These are phyloP conservation scores for Penicillium brevicompactum DNA, from an alignment of 2,329 filamentous ascomycete genomes.

Conservation along the genomic window DNA sequence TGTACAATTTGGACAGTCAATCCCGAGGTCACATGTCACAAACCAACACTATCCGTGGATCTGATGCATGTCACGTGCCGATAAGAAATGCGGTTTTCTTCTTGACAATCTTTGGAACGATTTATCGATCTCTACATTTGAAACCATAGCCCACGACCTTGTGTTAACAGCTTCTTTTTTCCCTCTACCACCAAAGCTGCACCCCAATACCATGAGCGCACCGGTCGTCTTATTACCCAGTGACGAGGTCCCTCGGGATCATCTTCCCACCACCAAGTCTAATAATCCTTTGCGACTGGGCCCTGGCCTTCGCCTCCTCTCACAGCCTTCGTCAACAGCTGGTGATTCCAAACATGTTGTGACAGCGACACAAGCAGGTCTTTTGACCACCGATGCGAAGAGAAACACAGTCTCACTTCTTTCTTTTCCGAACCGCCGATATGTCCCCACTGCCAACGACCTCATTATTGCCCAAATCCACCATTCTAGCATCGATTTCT, in stretches of 20 bases:
- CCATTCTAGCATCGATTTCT: constrained; percentile 73
- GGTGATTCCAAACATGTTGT: constrained; percentile 54
- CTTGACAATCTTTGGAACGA: neutral
- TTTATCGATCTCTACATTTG: neutral
- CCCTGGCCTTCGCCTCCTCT: constrained; percentile 79
- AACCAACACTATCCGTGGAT: too few species aligned
- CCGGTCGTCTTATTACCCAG: constrained; percentile 78
- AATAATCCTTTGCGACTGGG: constrained; percentile 74
- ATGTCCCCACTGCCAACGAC: constrained; percentile 77
- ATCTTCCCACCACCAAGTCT: constrained; percentile 69
- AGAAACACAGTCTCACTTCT: constrained; percentile 42
- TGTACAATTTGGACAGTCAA: too few species aligned
- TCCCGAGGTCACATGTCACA: too few species aligned
- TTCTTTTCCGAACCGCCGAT: constrained; percentile 57
- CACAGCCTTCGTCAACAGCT: constrained; percentile 66
- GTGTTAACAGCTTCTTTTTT: neutral
- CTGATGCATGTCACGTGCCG: constrained; percentile 27
- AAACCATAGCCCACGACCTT: neutral
- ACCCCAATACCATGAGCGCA: constrained; percentile 53
- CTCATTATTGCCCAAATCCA: constrained; percentile 85
- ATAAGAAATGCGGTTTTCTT: constrained; percentile 28
- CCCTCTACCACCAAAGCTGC: constrained; percentile 2
- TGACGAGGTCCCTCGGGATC: constrained; percentile 67
- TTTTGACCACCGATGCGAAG: constrained; percentile 41
- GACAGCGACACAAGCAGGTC: constrained; percentile 39